phyloP scores from a whole-genome alignment of 2,329 filamentous ascomycete genomes.

The Amphichorda felina region DNA sequence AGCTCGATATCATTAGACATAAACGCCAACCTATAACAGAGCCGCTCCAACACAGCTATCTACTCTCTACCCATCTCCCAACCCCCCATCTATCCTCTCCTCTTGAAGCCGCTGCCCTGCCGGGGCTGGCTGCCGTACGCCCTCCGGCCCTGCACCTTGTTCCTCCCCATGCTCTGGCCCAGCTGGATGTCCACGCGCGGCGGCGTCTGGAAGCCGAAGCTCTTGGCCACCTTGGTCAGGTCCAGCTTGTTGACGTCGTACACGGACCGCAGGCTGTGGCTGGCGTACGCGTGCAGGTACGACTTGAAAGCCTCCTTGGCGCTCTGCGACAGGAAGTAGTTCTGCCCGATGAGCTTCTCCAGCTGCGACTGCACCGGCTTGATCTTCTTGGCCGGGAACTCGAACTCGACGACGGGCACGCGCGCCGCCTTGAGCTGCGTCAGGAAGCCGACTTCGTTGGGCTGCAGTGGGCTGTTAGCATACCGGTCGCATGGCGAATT shows the following conservation, averaged over 20 bases:
- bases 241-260: constrained; percentile 82
- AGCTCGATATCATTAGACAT: too few species aligned
- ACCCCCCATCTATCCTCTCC: neutral
- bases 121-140: constrained; percentile 70
- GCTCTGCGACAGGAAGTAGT: constrained; percentile 93
- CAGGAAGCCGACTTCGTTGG: constrained; percentile 84
- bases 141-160: constrained; percentile 52
- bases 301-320: constrained; percentile 71
- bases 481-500: too few species aligned
- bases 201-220: constrained; percentile 68
- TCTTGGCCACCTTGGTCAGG: constrained; percentile 71
- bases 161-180: constrained; percentile 66
- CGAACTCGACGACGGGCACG: constrained; percentile 91
- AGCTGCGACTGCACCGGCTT: constrained; percentile 83
- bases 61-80: too few species aligned
- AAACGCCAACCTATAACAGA: too few species aligned
- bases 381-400: constrained; percentile 87
- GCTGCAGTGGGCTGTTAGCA: constrained; percentile 34
- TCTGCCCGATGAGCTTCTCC: constrained; percentile 86
- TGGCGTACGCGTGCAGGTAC: constrained; percentile 92
- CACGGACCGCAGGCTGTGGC: constrained; percentile 42
- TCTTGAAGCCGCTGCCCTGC: constrained; percentile 26
- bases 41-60: too few species aligned
- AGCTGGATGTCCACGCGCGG: constrained; percentile 74
- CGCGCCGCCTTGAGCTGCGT: constrained; percentile 82